Conservation (phyloP, 1,139 yeast genomes). For the Scheffersomyces quercinus region DNA sequence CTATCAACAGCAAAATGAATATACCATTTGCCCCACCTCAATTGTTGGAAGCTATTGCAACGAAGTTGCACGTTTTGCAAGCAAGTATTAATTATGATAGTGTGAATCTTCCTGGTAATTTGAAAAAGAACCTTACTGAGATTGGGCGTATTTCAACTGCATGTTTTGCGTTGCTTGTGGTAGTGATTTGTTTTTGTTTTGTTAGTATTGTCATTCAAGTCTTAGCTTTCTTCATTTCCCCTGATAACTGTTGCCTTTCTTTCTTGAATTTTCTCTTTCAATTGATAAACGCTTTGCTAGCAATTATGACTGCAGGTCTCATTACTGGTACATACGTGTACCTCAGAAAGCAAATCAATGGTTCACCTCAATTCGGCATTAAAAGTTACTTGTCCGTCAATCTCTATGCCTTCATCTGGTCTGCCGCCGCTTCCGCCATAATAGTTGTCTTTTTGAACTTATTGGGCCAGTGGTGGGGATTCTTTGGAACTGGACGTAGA, state of each 20-base stretch:
- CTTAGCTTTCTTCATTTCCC: constrained; percentile 40
- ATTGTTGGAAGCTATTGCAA: constrained; percentile 7
- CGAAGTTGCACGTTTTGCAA: constrained; percentile 29
- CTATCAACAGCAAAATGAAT: constrained; percentile 26
- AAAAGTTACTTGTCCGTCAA: constrained; percentile 40
- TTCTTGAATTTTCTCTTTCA: constrained; percentile 42
- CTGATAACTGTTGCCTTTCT: constrained; percentile 40
- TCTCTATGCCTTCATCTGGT: constrained; percentile 46
- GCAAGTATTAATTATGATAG: constrained; percentile 29
- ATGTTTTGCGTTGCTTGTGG: too few species aligned
- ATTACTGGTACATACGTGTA: constrained; percentile 35
- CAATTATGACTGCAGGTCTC: constrained; percentile 35
- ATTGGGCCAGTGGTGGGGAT: constrained; percentile 48
- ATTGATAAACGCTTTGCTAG: constrained; percentile 28
- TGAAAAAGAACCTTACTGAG: constrained; percentile 30
- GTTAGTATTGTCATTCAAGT: constrained; percentile 38
- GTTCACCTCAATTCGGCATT: constrained; percentile 32
- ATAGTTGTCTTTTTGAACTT: constrained; percentile 34
- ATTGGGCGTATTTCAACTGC: constrained; percentile 13
- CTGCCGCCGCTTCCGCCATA: constrained; percentile 40
- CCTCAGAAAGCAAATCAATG: constrained; percentile 34
- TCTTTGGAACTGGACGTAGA: constrained; percentile 35
- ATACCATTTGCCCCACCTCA: constrained; percentile 20
- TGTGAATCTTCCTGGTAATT: constrained; percentile 40
- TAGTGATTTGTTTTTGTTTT: constrained; percentile 2